Percentiles rank a stretch among this genome's conserved stretches.
Evolutionary conservation across 2,329 filamentous ascomycete genomes (phyloP).

Genomic region (Aspergillus arachidicola): DNA sequence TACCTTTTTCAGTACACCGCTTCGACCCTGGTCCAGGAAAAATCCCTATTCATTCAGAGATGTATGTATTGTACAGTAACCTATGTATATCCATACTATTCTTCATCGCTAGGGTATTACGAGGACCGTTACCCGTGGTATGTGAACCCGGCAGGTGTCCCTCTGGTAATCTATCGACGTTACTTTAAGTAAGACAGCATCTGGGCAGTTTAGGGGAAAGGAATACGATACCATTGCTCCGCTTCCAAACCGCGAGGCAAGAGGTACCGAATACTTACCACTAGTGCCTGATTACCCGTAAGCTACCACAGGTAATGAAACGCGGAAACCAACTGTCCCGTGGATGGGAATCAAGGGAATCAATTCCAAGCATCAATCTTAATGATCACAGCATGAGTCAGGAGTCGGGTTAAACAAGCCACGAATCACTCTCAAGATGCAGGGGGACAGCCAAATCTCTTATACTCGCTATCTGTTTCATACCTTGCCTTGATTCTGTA

Average conservation of each 20-base stretch:
- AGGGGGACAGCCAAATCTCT: background rate
- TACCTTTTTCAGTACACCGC: background rate
- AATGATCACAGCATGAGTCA: background rate
- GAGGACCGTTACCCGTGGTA: background rate
- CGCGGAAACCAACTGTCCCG: conserved; percentile 1
- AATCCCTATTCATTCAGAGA: background rate
- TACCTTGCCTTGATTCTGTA: background rate
- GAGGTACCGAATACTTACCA: background rate
- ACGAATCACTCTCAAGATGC: background rate
- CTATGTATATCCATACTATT: background rate
- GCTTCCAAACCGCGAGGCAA: too few species aligned
- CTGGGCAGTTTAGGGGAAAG: background rate
- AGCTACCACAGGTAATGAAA: background rate
- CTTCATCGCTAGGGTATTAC: background rate
- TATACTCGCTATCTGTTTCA: background rate
- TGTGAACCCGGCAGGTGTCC: background rate
- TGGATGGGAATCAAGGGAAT: conserved; percentile 2
- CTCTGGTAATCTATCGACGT: background rate
- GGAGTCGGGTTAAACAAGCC: background rate
- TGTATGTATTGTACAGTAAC: background rate
- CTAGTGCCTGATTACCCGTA: background rate
- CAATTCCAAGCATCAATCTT: background rate
- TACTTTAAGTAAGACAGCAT: background rate
- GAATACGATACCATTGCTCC: background rate
- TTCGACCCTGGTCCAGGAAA: background rate